Evolutionary conservation across 257 asterid species (phyloP).

Genomic region (Solanum tarijense): DNA sequence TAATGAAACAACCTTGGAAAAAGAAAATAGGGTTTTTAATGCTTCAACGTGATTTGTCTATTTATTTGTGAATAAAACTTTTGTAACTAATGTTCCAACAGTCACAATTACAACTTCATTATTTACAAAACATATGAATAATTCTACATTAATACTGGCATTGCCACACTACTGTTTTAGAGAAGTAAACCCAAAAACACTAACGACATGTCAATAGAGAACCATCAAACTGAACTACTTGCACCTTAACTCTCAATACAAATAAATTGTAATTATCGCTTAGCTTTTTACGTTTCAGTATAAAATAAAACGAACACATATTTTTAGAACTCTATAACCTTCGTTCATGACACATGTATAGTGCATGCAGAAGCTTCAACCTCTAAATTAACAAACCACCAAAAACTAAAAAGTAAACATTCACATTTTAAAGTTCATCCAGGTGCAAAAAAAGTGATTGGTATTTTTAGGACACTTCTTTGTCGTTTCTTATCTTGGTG

Average conservation of each 20-base stretch:
- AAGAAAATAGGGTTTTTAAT: too few relatives aligned
- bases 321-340: neutral
- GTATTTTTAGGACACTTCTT: neutral
- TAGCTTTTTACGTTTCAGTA: neutral
- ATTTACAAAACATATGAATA: neutral
- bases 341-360: neutral
- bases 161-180: neutral
- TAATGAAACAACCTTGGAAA: too few relatives aligned
- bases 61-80: too few relatives aligned
- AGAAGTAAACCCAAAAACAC: neutral
- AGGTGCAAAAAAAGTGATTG: neutral
- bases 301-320: neutral
- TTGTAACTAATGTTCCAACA: neutral
- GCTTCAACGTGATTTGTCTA: neutral
- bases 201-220: neutral
- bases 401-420: neutral
- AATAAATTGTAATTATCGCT: neutral
- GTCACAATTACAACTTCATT: neutral
- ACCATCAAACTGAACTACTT: neutral
- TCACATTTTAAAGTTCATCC: neutral
- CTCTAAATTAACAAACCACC: neutral
- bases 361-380: neutral
- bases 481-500: neutral
- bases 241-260: neutral
- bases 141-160: neutral